A percentile compares a stretch with the other conserved stretches of the same genome.
These are phyloP conservation scores for Dictyostelium purpureum DNA, from an alignment of 78 protist species.

Conservation along the genomic window DNA sequence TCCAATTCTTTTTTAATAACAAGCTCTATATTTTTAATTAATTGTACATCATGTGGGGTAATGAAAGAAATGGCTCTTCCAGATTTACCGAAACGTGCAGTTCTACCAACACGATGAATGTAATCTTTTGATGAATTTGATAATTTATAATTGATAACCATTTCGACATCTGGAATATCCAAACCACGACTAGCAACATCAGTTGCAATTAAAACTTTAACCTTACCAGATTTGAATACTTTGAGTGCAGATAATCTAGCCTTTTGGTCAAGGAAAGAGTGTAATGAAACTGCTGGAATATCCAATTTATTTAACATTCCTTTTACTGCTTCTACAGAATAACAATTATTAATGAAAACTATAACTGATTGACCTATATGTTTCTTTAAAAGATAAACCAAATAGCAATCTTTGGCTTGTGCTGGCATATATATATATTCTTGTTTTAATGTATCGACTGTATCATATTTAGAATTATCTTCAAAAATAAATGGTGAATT, in stretches of 20 bases:
- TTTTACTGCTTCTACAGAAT: slow-evolving; percentile 47
- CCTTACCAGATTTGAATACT: slow-evolving; percentile 50
- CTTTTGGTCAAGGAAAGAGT: slow-evolving; percentile 37
- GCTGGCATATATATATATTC: slow-evolving; percentile 94
- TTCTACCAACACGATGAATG: slow-evolving; percentile 99
- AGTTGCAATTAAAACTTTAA: slow-evolving; percentile 72
- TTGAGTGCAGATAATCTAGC: slow-evolving; percentile 33
- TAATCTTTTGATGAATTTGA: slow-evolving; percentile 95
- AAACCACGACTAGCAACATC: slow-evolving; percentile 93
- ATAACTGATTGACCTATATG: slow-evolving; percentile 34
- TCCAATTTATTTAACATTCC: slow-evolving; percentile 71
- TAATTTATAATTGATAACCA: slow-evolving; percentile 97
- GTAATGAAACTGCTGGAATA: slow-evolving; percentile 48
- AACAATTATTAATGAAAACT: slow-evolving; percentile 80
- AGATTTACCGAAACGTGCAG: slow-evolving; percentile 97
- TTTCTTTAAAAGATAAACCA: slow-evolving; percentile 76
- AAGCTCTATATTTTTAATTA: slow-evolving; percentile 91
- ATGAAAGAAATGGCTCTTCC: slow-evolving; percentile 95
- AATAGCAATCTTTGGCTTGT: slow-evolving; percentile 87
- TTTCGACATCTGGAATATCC: slow-evolving; percentile 96
- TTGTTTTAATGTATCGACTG: slow-evolving; percentile 91
- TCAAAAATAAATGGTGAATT: slow-evolving; percentile 51
- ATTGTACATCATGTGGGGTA: slow-evolving; percentile 95
- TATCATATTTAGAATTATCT: slow-evolving; percentile 78
- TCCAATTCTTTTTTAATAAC: slow-evolving; percentile 88